Evolutionary conservation across 345 rosid genomes (phyloP).

Genomic region (Cardamine chenopodiifolia): DNA sequence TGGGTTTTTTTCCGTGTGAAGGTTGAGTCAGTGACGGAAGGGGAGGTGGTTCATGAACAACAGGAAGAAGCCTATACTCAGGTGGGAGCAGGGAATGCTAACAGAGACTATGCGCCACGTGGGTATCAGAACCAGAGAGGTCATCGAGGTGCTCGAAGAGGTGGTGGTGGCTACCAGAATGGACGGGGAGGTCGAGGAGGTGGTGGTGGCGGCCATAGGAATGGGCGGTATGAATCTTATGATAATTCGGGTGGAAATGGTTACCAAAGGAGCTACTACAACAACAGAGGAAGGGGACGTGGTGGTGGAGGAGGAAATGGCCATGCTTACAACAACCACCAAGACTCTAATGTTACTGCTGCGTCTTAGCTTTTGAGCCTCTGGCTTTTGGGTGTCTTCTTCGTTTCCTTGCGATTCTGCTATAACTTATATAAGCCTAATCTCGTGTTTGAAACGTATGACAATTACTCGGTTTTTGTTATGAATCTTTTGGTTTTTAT

Average conservation of each 20-base stretch:
- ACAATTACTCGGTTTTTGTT: constrained; percentile 30
- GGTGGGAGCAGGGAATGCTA: constrained; percentile 45
- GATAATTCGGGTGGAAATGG: constrained; percentile 67
- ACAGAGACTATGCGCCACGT: constrained; percentile 46
- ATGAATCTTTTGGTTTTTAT: constrained; percentile 1
- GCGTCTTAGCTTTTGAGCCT: constrained; percentile 31
- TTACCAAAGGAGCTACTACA: constrained; percentile 66
- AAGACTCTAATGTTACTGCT: constrained; percentile 28
- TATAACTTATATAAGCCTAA: constrained; percentile 14
- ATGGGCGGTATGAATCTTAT: constrained; percentile 61
- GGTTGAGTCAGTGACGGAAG: constrained; percentile 56
- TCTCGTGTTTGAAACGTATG: constrained; percentile 26
- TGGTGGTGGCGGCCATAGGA: constrained; percentile 72
- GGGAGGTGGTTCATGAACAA: constrained; percentile 50
- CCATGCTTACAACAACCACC: constrained; percentile 46
- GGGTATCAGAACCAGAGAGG: constrained; percentile 75
- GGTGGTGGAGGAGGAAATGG: constrained; percentile 55
- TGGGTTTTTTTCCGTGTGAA: constrained; percentile 31
- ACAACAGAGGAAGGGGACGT: constrained; percentile 68
- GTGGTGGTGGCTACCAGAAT: constrained; percentile 66
- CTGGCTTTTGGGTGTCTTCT: constrained; percentile 18
- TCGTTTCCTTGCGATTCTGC: neutral
- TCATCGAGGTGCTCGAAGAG: constrained; percentile 51
- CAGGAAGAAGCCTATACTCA: constrained; percentile 50
- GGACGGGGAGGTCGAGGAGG: constrained; percentile 77